Conservation (phyloP, 2,329 filamentous ascomycete genomes). For the Aspergillus arachidicola region DNA sequence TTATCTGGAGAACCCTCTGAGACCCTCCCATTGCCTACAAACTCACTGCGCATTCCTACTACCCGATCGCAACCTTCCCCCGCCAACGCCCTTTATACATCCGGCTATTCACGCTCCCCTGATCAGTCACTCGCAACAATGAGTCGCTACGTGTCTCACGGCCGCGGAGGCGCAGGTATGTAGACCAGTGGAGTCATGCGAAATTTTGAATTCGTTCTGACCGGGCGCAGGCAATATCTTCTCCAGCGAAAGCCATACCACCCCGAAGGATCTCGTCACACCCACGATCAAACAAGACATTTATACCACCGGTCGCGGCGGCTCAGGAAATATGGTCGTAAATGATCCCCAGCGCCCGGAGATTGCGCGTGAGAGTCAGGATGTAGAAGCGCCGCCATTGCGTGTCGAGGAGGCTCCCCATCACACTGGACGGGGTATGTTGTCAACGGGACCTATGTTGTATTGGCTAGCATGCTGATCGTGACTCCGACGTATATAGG, state of each 20-base stretch:
- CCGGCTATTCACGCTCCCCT: not conserved
- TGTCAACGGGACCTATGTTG: not conserved
- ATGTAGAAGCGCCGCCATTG: slow-evolving; percentile 64
- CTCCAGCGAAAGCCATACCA: slow-evolving; percentile 53
- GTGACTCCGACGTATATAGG: slow-evolving; percentile 24
- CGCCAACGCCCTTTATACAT: not conserved
- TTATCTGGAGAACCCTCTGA: not conserved
- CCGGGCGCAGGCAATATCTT: slow-evolving; percentile 61
- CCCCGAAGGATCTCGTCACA: slow-evolving; percentile 71
- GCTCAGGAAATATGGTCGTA: slow-evolving; percentile 84
- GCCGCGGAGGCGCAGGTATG: slow-evolving; percentile 72
- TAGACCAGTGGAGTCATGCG: slow-evolving; percentile 16
- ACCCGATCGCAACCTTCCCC: not conserved
- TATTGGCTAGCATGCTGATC: not conserved
- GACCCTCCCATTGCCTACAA: not conserved
- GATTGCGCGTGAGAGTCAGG: slow-evolving; percentile 76
- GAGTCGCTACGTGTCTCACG: slow-evolving; percentile 59
- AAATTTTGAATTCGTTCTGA: not conserved
- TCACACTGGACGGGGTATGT: slow-evolving; percentile 48
- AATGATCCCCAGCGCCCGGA: slow-evolving; percentile 67
- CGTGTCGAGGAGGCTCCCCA: slow-evolving; percentile 43
- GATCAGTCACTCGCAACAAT: slow-evolving; percentile 15
- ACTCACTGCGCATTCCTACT: not conserved
- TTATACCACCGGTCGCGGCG: slow-evolving; percentile 88
- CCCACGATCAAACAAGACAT: slow-evolving; percentile 80